Conservation (phyloP, 148 eudicot species). For the Beta vulgaris region DNA sequence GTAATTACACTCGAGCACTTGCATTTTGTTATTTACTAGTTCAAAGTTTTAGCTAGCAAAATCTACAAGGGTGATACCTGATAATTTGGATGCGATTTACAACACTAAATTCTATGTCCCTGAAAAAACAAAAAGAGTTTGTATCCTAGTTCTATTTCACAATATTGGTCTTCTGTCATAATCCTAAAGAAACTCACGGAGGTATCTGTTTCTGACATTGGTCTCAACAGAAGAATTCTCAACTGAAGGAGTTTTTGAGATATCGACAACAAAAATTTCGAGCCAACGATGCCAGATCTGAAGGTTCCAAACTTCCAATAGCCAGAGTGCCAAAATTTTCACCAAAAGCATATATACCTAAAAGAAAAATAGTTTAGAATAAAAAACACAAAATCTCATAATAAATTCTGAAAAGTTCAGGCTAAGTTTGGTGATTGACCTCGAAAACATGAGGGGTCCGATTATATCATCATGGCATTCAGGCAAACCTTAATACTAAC, state of each 20-base stretch:
- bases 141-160: neutral
- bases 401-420: neutral
- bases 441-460: neutral
- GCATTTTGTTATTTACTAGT: too few relatives aligned
- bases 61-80: too few relatives aligned
- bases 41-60: too few relatives aligned
- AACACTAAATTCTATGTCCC: neutral
- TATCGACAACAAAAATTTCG: neutral
- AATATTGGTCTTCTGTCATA: neutral
- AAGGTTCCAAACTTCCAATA: neutral
- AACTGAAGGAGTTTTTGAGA: neutral
- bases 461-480: slow-evolving; percentile 17
- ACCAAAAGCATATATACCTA: slow-evolving; percentile 8
- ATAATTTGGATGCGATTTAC: neutral
- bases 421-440: neutral
- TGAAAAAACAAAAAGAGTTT: neutral
- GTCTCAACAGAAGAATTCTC: neutral
- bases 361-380: neutral
- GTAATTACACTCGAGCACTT: too few relatives aligned
- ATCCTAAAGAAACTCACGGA: neutral
- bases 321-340: neutral
- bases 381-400: neutral
- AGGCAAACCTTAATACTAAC: slow-evolving; percentile 59
- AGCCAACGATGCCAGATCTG: slow-evolving; percentile 16
- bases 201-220: neutral